phyloP scores from a whole-genome alignment of 169 alveolate genomes.

The Babesia sp. region DNA sequence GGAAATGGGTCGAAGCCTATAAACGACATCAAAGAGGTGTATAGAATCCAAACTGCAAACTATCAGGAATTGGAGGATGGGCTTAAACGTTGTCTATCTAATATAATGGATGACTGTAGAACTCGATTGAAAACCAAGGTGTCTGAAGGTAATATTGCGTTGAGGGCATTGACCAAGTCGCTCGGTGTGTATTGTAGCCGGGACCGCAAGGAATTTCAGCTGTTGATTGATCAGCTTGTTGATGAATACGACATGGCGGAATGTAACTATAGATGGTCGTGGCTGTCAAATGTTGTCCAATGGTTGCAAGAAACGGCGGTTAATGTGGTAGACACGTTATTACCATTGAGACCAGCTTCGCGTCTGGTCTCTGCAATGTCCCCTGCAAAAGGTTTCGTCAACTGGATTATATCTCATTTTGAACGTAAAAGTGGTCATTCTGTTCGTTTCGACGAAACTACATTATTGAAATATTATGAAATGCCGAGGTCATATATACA shows the following conservation, averaged over 20 bases:
- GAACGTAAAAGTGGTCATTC: not conserved
- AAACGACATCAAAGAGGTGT: not conserved
- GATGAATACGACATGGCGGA: conserved; percentile 6
- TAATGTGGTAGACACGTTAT: not conserved
- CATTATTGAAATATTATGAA: conserved; percentile 20
- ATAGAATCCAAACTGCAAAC: not conserved
- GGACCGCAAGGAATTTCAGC: not conserved
- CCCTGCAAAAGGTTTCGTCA: too few relatives aligned
- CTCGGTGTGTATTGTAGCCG: conserved; percentile 12
- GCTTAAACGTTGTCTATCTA: not conserved
- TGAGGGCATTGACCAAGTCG: conserved; percentile 18
- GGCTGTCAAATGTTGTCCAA: not conserved
- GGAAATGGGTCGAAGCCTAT: not conserved
- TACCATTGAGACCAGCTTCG: conserved; percentile 13
- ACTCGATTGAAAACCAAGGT: not conserved
- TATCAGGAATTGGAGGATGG: not conserved
- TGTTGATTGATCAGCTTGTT: conserved; percentile 18
- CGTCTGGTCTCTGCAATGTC: not conserved
- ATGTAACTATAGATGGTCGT: conserved; percentile 8
- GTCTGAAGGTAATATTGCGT: not conserved
- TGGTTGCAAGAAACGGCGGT: not conserved
- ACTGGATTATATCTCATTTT: not conserved
- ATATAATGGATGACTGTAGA: not conserved
- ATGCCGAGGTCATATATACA: conserved; percentile 27
- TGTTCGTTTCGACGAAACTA: not conserved